Evolutionary conservation across 2,329 filamentous ascomycete species (phyloP).

Genomic region (Penicillium frequentans): DNA sequence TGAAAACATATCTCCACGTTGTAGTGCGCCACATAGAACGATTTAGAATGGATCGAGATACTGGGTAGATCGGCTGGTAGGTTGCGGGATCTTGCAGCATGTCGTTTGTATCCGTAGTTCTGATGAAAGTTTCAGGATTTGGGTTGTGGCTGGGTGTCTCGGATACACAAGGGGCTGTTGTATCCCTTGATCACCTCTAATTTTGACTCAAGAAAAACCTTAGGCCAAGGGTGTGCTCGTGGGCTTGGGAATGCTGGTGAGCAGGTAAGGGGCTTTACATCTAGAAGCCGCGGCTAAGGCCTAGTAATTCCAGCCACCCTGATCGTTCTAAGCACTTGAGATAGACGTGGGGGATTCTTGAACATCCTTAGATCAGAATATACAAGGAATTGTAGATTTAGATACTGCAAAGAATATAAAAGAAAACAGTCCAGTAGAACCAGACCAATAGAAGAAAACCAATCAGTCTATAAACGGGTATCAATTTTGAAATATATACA

Average conservation of each 20-base stretch:
- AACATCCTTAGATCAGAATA: neutral
- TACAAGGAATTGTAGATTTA: neutral
- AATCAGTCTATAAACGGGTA: slow-evolving; percentile 11
- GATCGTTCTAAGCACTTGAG: neutral
- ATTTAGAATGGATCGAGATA: neutral
- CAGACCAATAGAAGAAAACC: neutral
- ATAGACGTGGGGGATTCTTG: neutral
- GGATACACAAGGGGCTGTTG: neutral
- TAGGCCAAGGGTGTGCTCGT: neutral
- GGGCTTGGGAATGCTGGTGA: neutral
- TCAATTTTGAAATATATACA: slow-evolving; percentile 20
- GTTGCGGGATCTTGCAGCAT: neutral
- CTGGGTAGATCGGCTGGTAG: neutral
- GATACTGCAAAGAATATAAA: neutral
- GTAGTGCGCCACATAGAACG: neutral
- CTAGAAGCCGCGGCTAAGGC: neutral
- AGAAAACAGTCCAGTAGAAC: accelerated
- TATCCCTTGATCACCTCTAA: neutral
- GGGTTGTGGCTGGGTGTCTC: neutral
- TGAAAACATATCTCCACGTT: neutral
- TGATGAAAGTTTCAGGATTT: neutral
- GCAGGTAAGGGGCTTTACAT: neutral
- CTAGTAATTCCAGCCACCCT: neutral
- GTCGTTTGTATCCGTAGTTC: neutral
- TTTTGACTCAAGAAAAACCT: neutral